A percentile compares a stretch with the other conserved stretches of the same genome.
phyloP scores from a whole-genome alignment of 2,329 filamentous ascomycete genomes.

The Stachybotrys chartarum region DNA sequence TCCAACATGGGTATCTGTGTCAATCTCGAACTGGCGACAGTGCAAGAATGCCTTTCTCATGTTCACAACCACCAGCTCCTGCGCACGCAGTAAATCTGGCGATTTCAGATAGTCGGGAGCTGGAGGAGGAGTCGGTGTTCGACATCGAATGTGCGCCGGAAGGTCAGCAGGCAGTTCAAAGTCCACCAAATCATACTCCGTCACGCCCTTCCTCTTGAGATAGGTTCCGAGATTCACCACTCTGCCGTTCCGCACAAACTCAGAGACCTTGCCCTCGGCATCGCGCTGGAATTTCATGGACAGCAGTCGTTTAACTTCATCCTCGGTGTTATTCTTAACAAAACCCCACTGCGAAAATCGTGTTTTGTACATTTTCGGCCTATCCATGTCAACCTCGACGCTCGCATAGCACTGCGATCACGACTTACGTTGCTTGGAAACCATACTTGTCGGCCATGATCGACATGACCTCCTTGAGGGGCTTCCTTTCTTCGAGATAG shows the following conservation, averaged over 20 bases:
- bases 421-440: slow-evolving; percentile 41
- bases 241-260: slow-evolving; percentile 45
- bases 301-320: slow-evolving; percentile 42
- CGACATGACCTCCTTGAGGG: slow-evolving; percentile 44
- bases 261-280: slow-evolving; percentile 44
- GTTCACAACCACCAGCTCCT: slow-evolving; percentile 35
- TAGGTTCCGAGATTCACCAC: slow-evolving; percentile 46
- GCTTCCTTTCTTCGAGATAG: slow-evolving; percentile 41
- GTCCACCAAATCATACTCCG: slow-evolving; percentile 43
- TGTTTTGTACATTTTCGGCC: slow-evolving; percentile 50
- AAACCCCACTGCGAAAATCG: slow-evolving; percentile 48
- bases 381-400: slow-evolving; percentile 11
- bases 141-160: slow-evolving; percentile 34
- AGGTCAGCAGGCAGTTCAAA: slow-evolving; percentile 34
- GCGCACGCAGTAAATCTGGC: slow-evolving; percentile 34
- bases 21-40: slow-evolving; percentile 34
- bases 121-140: slow-evolving; percentile 36
- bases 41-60: slow-evolving; percentile 37
- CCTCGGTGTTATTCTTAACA: slow-evolving; percentile 47
- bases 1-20: slow-evolving; percentile 27
- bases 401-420: not conserved
- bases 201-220: slow-evolving; percentile 44
- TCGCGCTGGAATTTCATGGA: slow-evolving; percentile 46
- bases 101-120: slow-evolving; percentile 33
- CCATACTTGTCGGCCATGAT: slow-evolving; percentile 42